Percentiles rank a stretch among this genome's conserved stretches.
These are phyloP conservation scores for Fragosphaeria purpurea DNA, from an alignment of 2,329 filamentous ascomycete genomes.

Conservation along the genomic window DNA sequence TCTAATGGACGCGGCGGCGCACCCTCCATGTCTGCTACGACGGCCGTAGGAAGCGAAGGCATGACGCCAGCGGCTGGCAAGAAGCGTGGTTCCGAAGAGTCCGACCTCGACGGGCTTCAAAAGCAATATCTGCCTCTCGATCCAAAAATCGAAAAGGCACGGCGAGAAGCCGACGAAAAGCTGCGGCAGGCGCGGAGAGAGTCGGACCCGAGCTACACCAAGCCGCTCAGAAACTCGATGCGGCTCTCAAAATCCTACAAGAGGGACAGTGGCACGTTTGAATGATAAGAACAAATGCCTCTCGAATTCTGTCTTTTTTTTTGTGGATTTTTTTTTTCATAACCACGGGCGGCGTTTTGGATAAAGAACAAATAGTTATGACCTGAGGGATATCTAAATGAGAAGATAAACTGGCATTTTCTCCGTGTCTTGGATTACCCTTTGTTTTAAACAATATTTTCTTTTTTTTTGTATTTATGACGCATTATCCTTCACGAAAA, in stretches of 20 bases:
- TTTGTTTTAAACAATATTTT: too few species aligned
- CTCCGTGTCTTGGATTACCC: too few species aligned
- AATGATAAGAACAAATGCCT: too few species aligned
- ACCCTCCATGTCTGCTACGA: background rate
- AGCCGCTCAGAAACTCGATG: conserved; percentile 4
- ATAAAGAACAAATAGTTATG: too few species aligned
- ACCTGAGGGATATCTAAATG: too few species aligned
- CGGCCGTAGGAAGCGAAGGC: background rate
- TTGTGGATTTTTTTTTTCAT: too few species aligned
- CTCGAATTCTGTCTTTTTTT: too few species aligned
- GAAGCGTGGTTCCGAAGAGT: background rate
- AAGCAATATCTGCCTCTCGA: background rate
- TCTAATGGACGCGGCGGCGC: background rate
- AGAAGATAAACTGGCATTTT: too few species aligned
- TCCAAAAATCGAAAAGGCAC: conserved; percentile 2
- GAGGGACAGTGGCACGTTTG: background rate
- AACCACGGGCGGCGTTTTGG: too few species aligned
- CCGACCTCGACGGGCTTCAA: background rate
- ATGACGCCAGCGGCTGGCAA: background rate
- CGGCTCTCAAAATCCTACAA: conserved; percentile 1
- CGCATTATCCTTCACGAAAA: too few species aligned
- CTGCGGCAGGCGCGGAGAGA: conserved; percentile 9
- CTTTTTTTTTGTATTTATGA: too few species aligned
- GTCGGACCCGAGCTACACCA: conserved; percentile 4
- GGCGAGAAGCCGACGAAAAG: conserved; percentile 7